Evolutionary conservation across 805 yeast genomes (phyloP).

Genomic region (Dipodascus albidus): DNA sequence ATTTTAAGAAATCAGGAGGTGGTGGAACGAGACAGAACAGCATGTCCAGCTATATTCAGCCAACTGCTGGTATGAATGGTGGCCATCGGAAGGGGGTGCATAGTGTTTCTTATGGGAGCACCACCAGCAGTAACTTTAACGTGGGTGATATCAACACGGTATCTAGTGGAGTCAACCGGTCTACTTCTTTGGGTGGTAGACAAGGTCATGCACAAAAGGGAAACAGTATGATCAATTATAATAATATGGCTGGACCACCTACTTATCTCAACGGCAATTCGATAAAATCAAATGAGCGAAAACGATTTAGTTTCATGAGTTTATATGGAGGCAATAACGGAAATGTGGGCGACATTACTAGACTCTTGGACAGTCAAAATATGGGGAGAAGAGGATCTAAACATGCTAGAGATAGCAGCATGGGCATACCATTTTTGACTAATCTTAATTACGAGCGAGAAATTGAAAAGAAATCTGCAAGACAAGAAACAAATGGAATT

Average conservation of each 20-base stretch:
- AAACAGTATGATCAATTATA: background rate
- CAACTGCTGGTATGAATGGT: background rate
- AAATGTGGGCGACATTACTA: background rate
- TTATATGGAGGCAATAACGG: background rate
- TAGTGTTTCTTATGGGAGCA: conserved; percentile 1
- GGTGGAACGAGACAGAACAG: no score
- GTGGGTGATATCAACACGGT: background rate
- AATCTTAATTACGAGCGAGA: background rate
- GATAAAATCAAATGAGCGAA: background rate
- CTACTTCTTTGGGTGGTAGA: background rate
- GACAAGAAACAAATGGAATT: background rate
- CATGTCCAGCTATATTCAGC: background rate
- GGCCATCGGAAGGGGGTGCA: background rate
- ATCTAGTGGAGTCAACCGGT: background rate
- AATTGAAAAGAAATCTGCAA: background rate
- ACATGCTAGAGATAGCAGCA: background rate
- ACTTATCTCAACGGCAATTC: background rate
- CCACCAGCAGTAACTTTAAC: background rate
- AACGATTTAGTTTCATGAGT: background rate
- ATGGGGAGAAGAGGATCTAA: background rate
- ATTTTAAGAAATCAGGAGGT: no score
- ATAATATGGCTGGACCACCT: background rate
- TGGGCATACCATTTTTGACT: background rate
- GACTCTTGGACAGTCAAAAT: background rate
- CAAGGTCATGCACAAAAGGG: background rate